phyloP scores from a whole-genome alignment of 2,329 filamentous ascomycete species.

The Cylindrodendrum hubeiense region DNA sequence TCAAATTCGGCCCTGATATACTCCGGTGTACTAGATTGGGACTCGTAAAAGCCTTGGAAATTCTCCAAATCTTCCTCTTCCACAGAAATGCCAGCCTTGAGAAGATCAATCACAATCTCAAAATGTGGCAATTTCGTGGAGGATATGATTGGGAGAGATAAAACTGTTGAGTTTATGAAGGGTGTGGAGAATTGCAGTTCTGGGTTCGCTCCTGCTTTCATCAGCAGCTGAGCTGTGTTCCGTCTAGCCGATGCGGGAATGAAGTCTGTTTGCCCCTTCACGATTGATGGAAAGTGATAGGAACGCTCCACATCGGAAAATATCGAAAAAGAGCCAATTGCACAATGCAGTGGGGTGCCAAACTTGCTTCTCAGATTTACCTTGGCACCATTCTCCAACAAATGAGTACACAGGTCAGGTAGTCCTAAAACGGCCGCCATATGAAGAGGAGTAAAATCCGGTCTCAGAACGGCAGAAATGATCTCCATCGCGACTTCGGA shows the following conservation, averaged over 20 bases:
- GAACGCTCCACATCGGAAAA: background rate
- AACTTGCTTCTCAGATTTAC: background rate
- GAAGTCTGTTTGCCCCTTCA: background rate
- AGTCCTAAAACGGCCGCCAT: conserved; percentile 18
- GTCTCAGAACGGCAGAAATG: background rate
- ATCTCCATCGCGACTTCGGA: background rate
- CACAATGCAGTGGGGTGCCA: conserved; percentile 16
- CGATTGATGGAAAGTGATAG: background rate
- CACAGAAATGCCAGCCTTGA: background rate
- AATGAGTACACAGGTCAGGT: conserved; percentile 1
- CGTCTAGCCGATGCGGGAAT: background rate
- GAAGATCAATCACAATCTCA: background rate
- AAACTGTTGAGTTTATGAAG: background rate
- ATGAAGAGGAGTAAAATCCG: conserved; percentile 17
- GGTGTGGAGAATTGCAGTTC: background rate
- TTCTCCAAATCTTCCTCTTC: background rate
- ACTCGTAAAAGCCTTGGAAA: background rate
- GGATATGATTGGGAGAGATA: background rate
- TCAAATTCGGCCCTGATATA: background rate
- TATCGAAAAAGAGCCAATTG: background rate
- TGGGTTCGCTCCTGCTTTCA: background rate
- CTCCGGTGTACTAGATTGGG: background rate
- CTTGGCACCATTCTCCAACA: background rate
- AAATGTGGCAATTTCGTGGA: background rate
- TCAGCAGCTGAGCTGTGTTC: background rate